These are phyloP conservation scores for Macrolepiota dolichaula DNA, from an alignment of 768 basidiomycete species.

Conservation along the genomic window DNA sequence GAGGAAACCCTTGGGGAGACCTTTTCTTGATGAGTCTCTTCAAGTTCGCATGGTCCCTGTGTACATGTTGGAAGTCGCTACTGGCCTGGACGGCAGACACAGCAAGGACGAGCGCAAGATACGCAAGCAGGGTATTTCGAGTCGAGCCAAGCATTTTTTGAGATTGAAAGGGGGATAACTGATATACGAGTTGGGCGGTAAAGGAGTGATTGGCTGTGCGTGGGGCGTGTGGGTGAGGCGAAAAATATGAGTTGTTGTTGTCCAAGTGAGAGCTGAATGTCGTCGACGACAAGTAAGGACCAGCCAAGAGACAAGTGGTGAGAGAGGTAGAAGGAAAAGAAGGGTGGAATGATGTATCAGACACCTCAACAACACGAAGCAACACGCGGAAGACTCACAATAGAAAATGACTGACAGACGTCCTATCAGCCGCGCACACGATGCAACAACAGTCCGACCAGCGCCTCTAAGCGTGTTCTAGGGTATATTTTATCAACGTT, in stretches of 20 bases:
- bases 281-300: conserved; percentile 7
- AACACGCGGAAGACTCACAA: not conserved
- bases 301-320: conserved; percentile 1
- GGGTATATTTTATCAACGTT: not conserved
- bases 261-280: not conserved
- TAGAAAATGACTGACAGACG: conserved; percentile 6
- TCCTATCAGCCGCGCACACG: not conserved
- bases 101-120: conserved; percentile 51
- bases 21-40: conserved; percentile 67
- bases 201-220: conserved; percentile 37
- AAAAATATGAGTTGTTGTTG: not conserved
- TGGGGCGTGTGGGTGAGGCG: conserved; percentile 42
- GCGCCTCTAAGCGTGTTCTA: not conserved
- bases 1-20: conserved; percentile 20
- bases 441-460: not conserved
- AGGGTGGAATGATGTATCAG: conserved; percentile 2
- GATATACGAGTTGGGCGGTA: conserved; percentile 8
- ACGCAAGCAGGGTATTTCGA: conserved; percentile 56
- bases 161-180: not conserved
- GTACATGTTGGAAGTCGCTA: conserved; percentile 37
- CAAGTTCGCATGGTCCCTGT: conserved; percentile 53
- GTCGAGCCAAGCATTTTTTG: conserved; percentile 7
- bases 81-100: conserved; percentile 41
- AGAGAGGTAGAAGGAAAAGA: conserved; percentile 15
- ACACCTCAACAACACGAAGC: conserved; percentile 3